Evolutionary conservation across 768 basidiomycete genomes (phyloP), one percentile per base, ranked within the genome.

Genomic region (Mycena haematopus): DNA sequence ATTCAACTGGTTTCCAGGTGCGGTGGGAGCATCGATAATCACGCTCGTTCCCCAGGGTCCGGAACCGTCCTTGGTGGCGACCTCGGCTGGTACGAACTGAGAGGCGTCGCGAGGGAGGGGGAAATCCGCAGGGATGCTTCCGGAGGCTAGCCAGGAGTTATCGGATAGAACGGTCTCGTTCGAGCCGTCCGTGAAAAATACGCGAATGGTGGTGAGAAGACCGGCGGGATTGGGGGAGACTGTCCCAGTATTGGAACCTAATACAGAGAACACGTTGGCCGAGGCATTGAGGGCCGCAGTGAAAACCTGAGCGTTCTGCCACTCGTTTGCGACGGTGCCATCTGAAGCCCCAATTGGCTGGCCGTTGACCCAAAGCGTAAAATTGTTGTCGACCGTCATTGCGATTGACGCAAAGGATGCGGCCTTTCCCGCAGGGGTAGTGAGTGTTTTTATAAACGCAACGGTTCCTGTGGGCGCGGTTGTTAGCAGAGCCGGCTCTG

Each of bases 361-460:
- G 10, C 51, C 58, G 42, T 67, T 67, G 15, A 57, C 49, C 62
- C 62, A 67, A 17, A 67, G 13, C 0, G 62, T 67, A 31, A 42
- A 67, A 45, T 63, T 57, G 62, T 67, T 67, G 42, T 63, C 66
- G 6, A 45, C 66, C 13, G 66, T 60, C 0, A 67, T 21, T 2
- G 62, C 27, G 29, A 67, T 61, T 7, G 19, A 25, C 7, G 66
- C 66, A 4, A 54, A 46, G 22, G 35, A 4, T 2, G 66, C 66
- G 31, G 31, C 44, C 27, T 67, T 67, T 4, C 58, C 62, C 1
- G 59, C 9, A 11, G 65, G 58, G 1, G 55, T 56, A 27, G 55
- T 36, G 40, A 67, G 49, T n/a, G 58, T 63, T 40, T 52, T 52
- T 14, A 58, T 21, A 33, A 67, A 58, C 14, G 62, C 66, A 45